Base-by-base conservation (phyloP, 495 filamentous ascomycete species). In the Cudoniella acicularis region DNA sequence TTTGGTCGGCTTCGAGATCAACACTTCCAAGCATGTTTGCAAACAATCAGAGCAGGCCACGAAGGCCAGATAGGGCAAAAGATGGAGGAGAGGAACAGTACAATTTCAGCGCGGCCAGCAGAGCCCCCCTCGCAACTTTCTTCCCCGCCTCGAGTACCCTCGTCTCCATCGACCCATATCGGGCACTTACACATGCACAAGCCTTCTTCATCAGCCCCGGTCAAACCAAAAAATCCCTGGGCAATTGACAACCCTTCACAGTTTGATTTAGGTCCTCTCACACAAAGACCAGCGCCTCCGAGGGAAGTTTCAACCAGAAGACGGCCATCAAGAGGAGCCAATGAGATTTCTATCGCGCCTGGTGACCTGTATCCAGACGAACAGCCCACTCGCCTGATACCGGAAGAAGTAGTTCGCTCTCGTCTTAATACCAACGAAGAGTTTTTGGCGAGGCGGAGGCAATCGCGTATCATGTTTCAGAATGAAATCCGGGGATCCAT, bases 371-470 rank as follows among this genome's bases (percentile, higher is more conserved):
- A 13, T 11, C 49, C 50, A 3, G 23, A 50, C 10, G 49, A 42
- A 10, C 26, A 13, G 26, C 22, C 43, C n/a, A 41, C 54, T 17
- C 57, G 10, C 20, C 48, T 61, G n/a, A 67, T 67, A 21, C 49
- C 52, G 23, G 49, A 56, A 27, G 64, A 67, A 25, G 17, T 61
- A 10, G 57, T 63, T 8, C 26, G 49, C 18, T 48, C 18, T 36
- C 64, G 54, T 17, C 40, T 63, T 20, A 54, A n/a, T n/a, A 42
- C 56, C 20, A 63, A 67, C 49, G 64, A 67, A 1, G 52, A 61
- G 10, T 67, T 60, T 24, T 26, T 63, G 22, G 61, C 63, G 26
- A 54, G 57, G 52, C 17, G 60, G 24, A 41, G 57, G 22, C 54
- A 49, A 23, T 58, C 57, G n/a, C 53, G 55, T 20, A 42, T 63